Base-by-base conservation (phyloP, 2,329 filamentous ascomycete genomes). In the Corinectria fuckeliana region DNA sequence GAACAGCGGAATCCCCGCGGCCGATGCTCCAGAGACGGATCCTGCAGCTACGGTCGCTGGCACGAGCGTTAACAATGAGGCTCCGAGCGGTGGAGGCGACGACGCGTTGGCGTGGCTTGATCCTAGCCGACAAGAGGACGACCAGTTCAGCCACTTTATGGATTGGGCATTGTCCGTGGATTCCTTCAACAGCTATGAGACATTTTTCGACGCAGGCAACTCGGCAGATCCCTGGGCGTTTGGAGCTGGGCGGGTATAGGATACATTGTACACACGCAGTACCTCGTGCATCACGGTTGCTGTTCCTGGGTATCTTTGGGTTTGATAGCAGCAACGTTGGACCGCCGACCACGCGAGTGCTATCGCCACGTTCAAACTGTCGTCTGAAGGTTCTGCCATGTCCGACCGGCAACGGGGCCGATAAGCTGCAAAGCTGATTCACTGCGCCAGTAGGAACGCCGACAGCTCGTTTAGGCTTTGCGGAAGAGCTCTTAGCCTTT, bases 161-260 rank as follows among this genome's bases (percentile, higher is more conserved):
- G 69, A 72, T 32, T 69, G 69, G 70, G 70, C 69, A 5, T 10
- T 69, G 20, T 67, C 64, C 7, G 66, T 72, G 21, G 70, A 72
- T 56, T 63, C 62, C 16, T 72, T 64, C 48, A 70, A 71, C 18
- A 71, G 53, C 36, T 70, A 66, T 44, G 65, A 68, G 36, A 56
- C 62, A 20, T 66, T 68, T 58, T 64, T 69, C 42, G 55, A 66
- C 41, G 21, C 39, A 13, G 50, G 50, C 18, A 58, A 60, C 14
- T 20, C 39, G 1, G 54, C 30, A 1, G 54, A 61, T 25, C 26
- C 54, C 3, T 60, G 34, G 38, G 11, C 20, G 5, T 28, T 28
- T 16, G 41, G 21, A 8, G 30, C 9, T 38, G 39, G 32, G 5
- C n/a, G 50, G 32, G 8, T 26, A n/a, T 23, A 30, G 44, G 30